Evolutionary conservation across 2,329 filamentous ascomycete species (phyloP).

Genomic region (Botrytis sinoallii): DNA sequence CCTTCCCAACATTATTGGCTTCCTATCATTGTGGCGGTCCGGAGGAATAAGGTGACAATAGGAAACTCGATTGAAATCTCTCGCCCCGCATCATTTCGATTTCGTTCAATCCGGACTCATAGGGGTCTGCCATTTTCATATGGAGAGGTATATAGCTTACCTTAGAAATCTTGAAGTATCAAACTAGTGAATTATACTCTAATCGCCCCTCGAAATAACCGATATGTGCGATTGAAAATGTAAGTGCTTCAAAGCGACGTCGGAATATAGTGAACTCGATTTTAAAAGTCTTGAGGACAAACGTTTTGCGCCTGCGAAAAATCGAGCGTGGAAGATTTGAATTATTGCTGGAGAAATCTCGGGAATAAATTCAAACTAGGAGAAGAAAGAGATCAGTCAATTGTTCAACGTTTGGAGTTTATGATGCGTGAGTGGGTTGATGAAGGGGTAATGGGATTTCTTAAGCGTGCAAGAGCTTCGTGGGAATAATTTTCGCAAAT

Average conservation of each 20-base stretch:
- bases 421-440: slow-evolving; percentile 8
- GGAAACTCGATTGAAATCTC: background rate
- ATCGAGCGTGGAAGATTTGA: slow-evolving; percentile 34
- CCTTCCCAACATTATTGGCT: background rate
- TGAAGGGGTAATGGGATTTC: slow-evolving; percentile 17
- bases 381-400: slow-evolving; percentile 30
- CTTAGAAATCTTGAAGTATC: slow-evolving; percentile 28
- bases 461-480: slow-evolving; percentile 18
- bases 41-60: background rate
- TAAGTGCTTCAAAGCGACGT: slow-evolving; percentile 25
- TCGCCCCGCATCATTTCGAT: background rate
- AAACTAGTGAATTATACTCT: slow-evolving; percentile 31
- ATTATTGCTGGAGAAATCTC: slow-evolving; percentile 34
- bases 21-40: background rate
- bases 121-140: slow-evolving; percentile 28
- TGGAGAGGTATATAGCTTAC: slow-evolving; percentile 28
- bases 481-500: slow-evolving; percentile 29
- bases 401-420: slow-evolving; percentile 15
- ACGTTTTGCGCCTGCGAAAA: slow-evolving; percentile 35
- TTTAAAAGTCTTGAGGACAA: slow-evolving; percentile 31
- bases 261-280: slow-evolving; percentile 27
- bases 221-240: slow-evolving; percentile 30
- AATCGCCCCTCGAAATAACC: slow-evolving; percentile 29
- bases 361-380: slow-evolving; percentile 35
- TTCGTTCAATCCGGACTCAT: slow-evolving; percentile 1